Evolutionary conservation across 2,329 filamentous ascomycete genomes (phyloP).

Genomic region (Aspergillus sp.): DNA sequence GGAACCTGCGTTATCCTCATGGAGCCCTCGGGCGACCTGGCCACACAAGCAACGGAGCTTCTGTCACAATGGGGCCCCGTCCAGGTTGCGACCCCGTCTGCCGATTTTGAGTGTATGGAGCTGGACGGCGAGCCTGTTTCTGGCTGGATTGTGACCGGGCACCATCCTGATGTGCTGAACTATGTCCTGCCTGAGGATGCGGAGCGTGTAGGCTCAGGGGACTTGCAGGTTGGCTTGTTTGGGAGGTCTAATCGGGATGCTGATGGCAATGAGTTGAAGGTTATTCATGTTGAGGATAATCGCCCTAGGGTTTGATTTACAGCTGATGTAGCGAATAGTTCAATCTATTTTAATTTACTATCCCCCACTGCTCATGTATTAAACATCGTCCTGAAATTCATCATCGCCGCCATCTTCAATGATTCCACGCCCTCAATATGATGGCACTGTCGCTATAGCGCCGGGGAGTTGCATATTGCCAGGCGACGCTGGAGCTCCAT

Average conservation of each 20-base stretch:
- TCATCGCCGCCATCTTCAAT: too few species aligned
- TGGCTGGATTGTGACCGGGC: conserved; percentile 4
- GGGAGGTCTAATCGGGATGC: conserved; percentile 2
- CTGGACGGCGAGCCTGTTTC: not conserved
- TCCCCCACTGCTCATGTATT: too few species aligned
- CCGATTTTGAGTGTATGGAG: not conserved
- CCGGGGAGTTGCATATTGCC: too few species aligned
- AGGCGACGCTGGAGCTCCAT: too few species aligned
- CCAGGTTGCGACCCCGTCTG: not conserved
- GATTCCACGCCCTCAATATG: too few species aligned
- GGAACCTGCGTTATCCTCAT: conserved; percentile 8
- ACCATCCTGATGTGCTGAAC: conserved; percentile 8
- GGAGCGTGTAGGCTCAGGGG: not conserved
- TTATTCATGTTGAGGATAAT: conserved; percentile 10
- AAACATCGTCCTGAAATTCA: too few species aligned
- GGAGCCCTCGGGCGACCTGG: not conserved
- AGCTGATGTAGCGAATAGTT: too few species aligned
- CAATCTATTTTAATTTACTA: too few species aligned
- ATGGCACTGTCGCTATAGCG: too few species aligned
- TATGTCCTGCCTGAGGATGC: not conserved
- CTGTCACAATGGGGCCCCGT: not conserved
- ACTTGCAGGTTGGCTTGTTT: not conserved
- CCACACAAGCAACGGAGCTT: conserved; percentile 2
- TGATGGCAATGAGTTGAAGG: not conserved
- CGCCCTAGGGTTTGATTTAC: not conserved